phyloP scores from a whole-genome alignment of 345 rosid genomes.

The Pugionium dolabratum region DNA sequence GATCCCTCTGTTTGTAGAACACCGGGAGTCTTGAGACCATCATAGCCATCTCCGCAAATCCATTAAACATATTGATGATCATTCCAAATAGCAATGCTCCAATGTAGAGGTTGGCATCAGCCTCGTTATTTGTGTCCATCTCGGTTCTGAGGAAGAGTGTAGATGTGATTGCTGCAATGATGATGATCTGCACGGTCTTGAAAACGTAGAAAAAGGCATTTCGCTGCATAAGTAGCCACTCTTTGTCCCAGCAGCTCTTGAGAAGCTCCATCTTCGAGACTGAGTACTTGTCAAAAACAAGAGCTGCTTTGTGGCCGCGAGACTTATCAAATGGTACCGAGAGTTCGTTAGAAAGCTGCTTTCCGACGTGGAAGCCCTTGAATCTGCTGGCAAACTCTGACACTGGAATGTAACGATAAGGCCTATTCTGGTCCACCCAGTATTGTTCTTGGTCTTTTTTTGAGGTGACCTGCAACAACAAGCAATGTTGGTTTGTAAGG shows the following conservation, averaged over 20 bases:
- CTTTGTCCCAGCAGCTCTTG: slow-evolving; percentile 65
- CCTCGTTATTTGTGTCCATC: slow-evolving; percentile 15
- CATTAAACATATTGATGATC: slow-evolving; percentile 55
- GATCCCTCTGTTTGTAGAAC: slow-evolving; percentile 71
- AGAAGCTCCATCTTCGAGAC: slow-evolving; percentile 57
- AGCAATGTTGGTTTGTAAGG: background rate
- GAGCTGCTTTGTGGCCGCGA: slow-evolving; percentile 41
- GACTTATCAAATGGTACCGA: slow-evolving; percentile 45
- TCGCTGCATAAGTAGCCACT: slow-evolving; percentile 38
- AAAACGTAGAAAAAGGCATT: slow-evolving; percentile 37
- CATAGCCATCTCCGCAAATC: slow-evolving; percentile 62
- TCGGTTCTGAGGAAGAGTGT: slow-evolving; percentile 59
- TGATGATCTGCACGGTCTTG: slow-evolving; percentile 46
- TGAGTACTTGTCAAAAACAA: slow-evolving; percentile 51
- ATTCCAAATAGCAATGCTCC: slow-evolving; percentile 62
- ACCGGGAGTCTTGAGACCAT: slow-evolving; percentile 64
- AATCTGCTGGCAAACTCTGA: slow-evolving; percentile 46
- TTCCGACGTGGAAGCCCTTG: slow-evolving; percentile 45
- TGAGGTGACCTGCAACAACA: slow-evolving; percentile 47
- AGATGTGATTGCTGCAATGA: slow-evolving; percentile 51
- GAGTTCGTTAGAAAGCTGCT: slow-evolving; percentile 46
- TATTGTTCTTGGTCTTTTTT: slow-evolving; percentile 68
- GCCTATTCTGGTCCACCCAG: slow-evolving; percentile 44
- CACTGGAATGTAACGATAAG: slow-evolving; percentile 51
- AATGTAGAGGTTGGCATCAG: slow-evolving; percentile 37